A percentile compares a stretch with the other conserved stretches of the same genome.
Evolutionary conservation across 2,329 filamentous ascomycete species (phyloP).

Genomic region (Iodosphaeria phyllophila): DNA sequence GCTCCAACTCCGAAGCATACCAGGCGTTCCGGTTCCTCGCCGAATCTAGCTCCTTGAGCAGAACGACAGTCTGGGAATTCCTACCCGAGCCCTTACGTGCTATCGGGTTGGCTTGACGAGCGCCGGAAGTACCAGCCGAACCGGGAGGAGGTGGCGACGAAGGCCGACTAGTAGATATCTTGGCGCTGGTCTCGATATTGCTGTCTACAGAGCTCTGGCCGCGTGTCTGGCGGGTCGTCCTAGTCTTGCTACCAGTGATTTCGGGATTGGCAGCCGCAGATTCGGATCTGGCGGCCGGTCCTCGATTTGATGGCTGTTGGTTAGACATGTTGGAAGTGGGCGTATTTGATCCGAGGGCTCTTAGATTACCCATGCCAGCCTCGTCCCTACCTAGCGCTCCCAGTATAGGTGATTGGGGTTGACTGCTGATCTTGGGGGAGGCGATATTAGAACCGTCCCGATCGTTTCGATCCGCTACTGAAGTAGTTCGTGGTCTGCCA

Average conservation of each 20-base stretch:
- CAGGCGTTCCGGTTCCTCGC: conserved; percentile 80
- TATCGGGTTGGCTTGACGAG: conserved; percentile 37
- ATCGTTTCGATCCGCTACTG: conserved; percentile 25
- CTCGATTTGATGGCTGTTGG: conserved; percentile 27
- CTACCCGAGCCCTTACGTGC: conserved; percentile 38
- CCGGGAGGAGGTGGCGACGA: conserved; percentile 40
- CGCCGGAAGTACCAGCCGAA: too few relatives aligned
- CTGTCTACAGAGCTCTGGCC: conserved; percentile 52
- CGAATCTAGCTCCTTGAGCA: conserved; percentile 74
- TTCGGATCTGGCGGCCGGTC: too few relatives aligned
- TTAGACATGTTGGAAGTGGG: conserved; percentile 46
- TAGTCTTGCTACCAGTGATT: conserved; percentile 19
- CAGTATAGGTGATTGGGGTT: conserved; percentile 22
- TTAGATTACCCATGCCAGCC: conserved; percentile 35
- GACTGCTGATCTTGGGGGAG: conserved; percentile 17
- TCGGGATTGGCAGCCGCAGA: conserved; percentile 20
- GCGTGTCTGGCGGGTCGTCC: conserved; percentile 31
- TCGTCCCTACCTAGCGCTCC: conserved; percentile 27
- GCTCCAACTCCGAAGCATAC: conserved; percentile 87
- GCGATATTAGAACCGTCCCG: conserved; percentile 14
- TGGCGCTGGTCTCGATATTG: conserved; percentile 35
- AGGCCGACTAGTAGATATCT: conserved; percentile 22
- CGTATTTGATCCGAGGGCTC: too few relatives aligned
- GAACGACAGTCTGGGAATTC: conserved; percentile 49
- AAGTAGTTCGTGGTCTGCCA: conserved; percentile 27